These are phyloP conservation scores for Apiotrichum domesticum DNA, from an alignment of 1,284 basidiomycete genomes.

Conservation along the genomic window DNA sequence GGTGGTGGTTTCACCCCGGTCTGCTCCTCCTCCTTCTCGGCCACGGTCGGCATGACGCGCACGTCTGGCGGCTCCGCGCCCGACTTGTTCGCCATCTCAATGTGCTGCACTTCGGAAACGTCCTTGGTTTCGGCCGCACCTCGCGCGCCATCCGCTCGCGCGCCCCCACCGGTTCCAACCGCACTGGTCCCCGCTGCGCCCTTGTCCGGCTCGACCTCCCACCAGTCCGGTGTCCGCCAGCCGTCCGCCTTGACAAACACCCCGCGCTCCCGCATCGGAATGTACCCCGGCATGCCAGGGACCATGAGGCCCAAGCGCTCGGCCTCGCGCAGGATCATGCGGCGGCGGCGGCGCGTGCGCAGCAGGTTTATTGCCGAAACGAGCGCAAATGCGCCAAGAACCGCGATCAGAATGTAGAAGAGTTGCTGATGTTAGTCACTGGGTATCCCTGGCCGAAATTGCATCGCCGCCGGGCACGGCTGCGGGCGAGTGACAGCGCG, in stretches of 20 bases:
- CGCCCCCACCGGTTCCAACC: background rate
- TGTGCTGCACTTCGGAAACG: background rate
- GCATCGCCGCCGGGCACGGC: no score
- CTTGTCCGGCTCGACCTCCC: slow-evolving; percentile 27
- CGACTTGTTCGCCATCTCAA: background rate
- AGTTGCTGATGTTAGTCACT: slow-evolving; percentile 17
- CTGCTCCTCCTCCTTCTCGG: background rate
- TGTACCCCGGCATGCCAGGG: slow-evolving; percentile 41
- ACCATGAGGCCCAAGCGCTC: slow-evolving; percentile 38
- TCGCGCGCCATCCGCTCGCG: no score
- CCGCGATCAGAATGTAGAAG: slow-evolving; percentile 45
- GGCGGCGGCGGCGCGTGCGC: slow-evolving; percentile 32
- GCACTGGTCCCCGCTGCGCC: background rate
- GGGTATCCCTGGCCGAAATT: no score
- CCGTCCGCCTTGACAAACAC: slow-evolving; percentile 23
- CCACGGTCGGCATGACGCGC: no score
- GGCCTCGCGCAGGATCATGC: slow-evolving; percentile 34
- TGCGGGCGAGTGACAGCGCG: no score
- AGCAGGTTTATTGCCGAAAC: slow-evolving; percentile 34
- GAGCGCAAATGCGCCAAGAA: slow-evolving; percentile 36
- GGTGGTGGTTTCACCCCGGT: background rate
- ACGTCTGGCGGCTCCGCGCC: no score
- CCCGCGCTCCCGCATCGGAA: slow-evolving; percentile 35
- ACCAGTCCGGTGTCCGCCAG: slow-evolving; percentile 35
- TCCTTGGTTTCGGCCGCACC: background rate